These are phyloP conservation scores for Orbilia javanica DNA, from an alignment of 2,329 filamentous ascomycete species.

Conservation along the genomic window DNA sequence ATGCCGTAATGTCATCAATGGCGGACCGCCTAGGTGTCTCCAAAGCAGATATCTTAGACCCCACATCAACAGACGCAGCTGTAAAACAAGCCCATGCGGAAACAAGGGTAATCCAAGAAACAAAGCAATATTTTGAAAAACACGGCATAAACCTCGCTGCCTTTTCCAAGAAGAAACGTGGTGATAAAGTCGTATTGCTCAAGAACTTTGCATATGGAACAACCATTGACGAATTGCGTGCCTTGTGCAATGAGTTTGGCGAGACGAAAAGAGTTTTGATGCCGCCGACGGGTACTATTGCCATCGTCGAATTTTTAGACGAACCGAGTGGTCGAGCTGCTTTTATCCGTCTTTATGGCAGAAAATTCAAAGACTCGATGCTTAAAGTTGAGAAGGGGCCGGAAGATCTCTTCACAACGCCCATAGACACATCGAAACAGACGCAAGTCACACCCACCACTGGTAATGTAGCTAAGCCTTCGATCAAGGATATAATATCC, in stretches of 20 bases:
- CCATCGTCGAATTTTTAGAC: conserved; percentile 88
- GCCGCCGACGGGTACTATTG: conserved; percentile 92
- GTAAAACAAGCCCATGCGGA: conserved; percentile 98
- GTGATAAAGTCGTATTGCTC: conserved; percentile 87
- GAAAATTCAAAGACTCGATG: conserved; percentile 89
- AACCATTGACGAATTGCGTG: conserved; percentile 80
- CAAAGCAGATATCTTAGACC: conserved; percentile 92
- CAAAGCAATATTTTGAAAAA: conserved; percentile 87
- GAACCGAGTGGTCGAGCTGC: conserved; percentile 83
- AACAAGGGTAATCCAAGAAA: conserved; percentile 95
- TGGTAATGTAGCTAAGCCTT: conserved; percentile 53
- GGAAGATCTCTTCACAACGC: conserved; percentile 76
- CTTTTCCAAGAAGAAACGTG: conserved; percentile 86
- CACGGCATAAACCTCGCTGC: conserved; percentile 93
- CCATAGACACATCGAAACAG: conserved; percentile 62
- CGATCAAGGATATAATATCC: conserved; percentile 49
- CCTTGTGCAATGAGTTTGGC: conserved; percentile 87
- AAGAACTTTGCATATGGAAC: conserved; percentile 95
- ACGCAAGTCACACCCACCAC: conserved; percentile 66
- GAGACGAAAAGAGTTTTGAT: conserved; percentile 85
- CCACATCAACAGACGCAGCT: conserved; percentile 92
- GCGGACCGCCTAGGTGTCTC: conserved; percentile 87
- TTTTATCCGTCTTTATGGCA: conserved; percentile 86
- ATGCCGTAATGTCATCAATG: conserved; percentile 91
- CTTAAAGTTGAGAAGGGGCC: conserved; percentile 95